phyloP scores from a whole-genome alignment of 148 eudicot species.

The Fagopyrum homotropicum region DNA sequence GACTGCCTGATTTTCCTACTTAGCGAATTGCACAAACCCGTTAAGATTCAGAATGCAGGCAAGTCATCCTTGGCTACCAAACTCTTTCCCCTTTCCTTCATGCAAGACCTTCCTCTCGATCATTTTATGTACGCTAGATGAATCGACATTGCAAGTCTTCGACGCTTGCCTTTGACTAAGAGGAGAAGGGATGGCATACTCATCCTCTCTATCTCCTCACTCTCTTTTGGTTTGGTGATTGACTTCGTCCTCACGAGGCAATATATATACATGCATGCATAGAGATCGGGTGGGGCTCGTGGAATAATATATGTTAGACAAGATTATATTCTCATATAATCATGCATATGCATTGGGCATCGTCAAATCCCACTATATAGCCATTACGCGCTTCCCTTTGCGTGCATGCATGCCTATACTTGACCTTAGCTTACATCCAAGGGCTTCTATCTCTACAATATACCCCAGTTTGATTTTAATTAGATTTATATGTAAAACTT shows the following conservation, averaged over 20 bases:
- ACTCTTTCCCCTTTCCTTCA: conserved; percentile 6
- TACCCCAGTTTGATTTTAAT: too few species aligned
- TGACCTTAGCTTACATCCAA: neutral
- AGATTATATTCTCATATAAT: neutral
- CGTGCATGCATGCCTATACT: neutral
- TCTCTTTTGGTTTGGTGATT: neutral
- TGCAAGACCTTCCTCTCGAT: neutral
- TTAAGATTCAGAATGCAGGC: neutral
- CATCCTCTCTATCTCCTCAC: too few species aligned
- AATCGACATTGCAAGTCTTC: neutral
- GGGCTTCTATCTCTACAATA: neutral
- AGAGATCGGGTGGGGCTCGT: neutral
- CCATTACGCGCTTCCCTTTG: neutral
- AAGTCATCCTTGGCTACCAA: conserved; percentile 15
- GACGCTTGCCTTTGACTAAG: neutral
- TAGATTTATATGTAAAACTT: too few species aligned
- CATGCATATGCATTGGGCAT: neutral
- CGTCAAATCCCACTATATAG: neutral
- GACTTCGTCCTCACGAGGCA: neutral
- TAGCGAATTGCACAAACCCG: neutral
- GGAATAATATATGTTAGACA: neutral
- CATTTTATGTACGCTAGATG: neutral
- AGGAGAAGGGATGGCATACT: neutral
- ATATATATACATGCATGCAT: neutral
- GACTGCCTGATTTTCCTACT: neutral